Base-by-base conservation (phyloP, 306 rosid genomes). In the Prosopis cineraria region DNA sequence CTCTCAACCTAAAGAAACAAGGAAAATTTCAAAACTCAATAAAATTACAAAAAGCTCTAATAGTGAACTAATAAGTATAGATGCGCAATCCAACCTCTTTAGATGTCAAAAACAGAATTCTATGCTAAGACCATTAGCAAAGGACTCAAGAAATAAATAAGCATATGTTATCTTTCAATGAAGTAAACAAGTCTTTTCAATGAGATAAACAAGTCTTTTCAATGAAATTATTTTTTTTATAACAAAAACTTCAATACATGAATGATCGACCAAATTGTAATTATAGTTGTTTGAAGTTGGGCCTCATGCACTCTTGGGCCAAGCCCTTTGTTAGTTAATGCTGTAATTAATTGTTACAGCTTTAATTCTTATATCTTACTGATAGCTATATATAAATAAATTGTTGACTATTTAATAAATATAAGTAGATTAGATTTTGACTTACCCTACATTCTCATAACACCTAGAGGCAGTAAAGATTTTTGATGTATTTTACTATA, bases 211-310 rank as follows among this genome's bases (percentile, higher is more conserved):
- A 4, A 56, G 11, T 65, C n/a, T 27, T 43, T 48, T 6, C 2
- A 52, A 8, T 52, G 27, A n/a, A 53, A 9, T 1, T 7, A 20
- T 7, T 7, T 53, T 53, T 52, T 53, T 8, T 20, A 20, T 22
- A 22, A 22, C 60, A 53, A 53, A 53, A 20, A 8, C 11, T 52
- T 55, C 8, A n/a, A 9, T 9, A 52, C 73, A 68, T 58, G 68
- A 71, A 76, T 40, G 43, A 56, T 47, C 68, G 69, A 56, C 8
- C 70, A 84, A 16, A 67, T 31, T 9, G n/a, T 45, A 60, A 67
- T 72, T n/a, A 68, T 0, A 6, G 10, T 50, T 1, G 58, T 17
- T n/a, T 25, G 58, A 50, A 50, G 58, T 50, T n/a, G 25, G 25
- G 58, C 27, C 48, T 43, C 58, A n/a, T 12, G 10, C 58, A 50